A percentile compares a stretch with the other conserved stretches of the same genome.
Conservation (phyloP, 208 protist species). For the Leishmania lainsoni region DNA sequence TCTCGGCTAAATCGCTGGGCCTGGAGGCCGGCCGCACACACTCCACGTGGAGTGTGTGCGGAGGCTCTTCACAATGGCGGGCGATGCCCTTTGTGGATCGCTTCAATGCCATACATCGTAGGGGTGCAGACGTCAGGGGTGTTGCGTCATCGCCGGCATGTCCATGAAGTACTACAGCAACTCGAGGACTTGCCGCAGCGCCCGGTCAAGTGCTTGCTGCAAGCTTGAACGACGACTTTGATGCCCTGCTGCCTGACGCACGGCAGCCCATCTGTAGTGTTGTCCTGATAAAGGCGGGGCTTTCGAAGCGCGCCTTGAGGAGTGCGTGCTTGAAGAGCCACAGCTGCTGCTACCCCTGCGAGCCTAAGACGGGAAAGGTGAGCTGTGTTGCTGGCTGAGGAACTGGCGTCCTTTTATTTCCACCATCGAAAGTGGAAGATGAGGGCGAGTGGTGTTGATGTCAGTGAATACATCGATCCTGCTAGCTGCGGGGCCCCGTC, state of each 20-base stretch:
- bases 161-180: not conserved
- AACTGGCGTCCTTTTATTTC: constrained; percentile 5
- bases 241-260: not conserved
- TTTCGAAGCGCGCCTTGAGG: constrained; percentile 3
- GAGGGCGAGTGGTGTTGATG: not conserved
- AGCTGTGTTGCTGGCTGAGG: constrained; percentile 11
- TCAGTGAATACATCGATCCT: not conserved
- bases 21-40: no score
- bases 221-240: no score
- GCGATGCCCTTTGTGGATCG: no score
- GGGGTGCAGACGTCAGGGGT: no score
- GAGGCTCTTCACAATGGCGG: no score
- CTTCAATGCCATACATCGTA: no score
- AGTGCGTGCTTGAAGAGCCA: constrained; percentile 5
- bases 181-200: constrained; percentile 4
- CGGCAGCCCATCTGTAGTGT: not conserved
- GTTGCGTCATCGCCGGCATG: constrained; percentile 7
- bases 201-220: constrained; percentile 2
- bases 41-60: no score
- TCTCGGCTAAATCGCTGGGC: no score
- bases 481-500: no score
- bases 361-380: constrained; percentile 4
- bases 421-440: not conserved
- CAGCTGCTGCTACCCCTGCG: not conserved
- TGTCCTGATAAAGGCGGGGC: no score